Base-by-base conservation (phyloP, 2,329 filamentous ascomycete species). In the Akanthomyces uredinophilus region DNA sequence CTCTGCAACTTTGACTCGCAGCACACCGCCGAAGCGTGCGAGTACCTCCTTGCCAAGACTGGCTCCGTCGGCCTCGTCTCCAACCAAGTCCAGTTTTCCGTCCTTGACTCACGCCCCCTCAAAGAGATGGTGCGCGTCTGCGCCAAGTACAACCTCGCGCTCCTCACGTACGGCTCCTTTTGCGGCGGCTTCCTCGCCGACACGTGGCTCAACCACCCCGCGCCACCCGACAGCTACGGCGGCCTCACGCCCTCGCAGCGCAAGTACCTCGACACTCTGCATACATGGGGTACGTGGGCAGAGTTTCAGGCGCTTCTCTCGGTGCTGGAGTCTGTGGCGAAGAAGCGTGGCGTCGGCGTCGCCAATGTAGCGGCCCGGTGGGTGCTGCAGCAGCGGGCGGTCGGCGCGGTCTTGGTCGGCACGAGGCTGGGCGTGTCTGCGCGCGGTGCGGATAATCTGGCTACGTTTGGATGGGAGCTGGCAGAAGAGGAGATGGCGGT, bases 351-450 rank as follows among this genome's bases (percentile, higher is more conserved):
- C 0, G 76, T 79, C 1, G 71, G 72, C 1, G 70, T 81, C 20
- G 74, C 79, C 0, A 77, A 76, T 13, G 78, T 82, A 1, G 80
- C 80, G 1, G 75, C 74, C 8, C 71, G 79, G 64, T 82, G 78
- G 75, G 78, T 83, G 0, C 70, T 82, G 18, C 79, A 83, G 63
- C 74, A 79, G 60, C 71, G 74, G 4, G 73, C 73, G 56, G 80
- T 83, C 0, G 79, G 77, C 4, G 79, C 79, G 1, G 78, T 81
- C 1, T 79, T 82, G 39, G 75, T 83, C 5, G 79, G 81, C 2
- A 75, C 75, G 3, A 69, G 80, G 2, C 66, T 71, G 50, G 69
- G 69, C 22, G 66, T 70, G 7, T 68, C 68, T 24, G 66, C 63
- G 14, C 68, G 66, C 1, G 64, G 61, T 11, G 56, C 53, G 5